phyloP scores from a whole-genome alignment of 2,329 filamentous ascomycete genomes.

The Colletotrichum liriopes region DNA sequence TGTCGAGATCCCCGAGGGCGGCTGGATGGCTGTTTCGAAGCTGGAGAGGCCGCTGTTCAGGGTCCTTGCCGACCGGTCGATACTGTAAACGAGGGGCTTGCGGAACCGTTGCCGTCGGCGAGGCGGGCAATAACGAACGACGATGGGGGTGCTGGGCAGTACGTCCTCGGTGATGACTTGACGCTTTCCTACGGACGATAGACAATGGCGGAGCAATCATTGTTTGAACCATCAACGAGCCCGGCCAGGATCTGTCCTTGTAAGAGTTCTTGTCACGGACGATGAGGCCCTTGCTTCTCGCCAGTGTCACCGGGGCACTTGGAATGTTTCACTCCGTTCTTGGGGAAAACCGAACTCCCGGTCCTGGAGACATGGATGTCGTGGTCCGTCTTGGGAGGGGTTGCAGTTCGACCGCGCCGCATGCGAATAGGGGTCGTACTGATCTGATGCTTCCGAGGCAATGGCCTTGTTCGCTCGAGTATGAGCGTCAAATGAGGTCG shows the following conservation, averaged over 20 bases:
- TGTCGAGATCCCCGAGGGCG: constrained; percentile 78
- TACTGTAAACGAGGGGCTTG: constrained; percentile 14
- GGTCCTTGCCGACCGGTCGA: constrained; percentile 58
- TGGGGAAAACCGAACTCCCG: not conserved
- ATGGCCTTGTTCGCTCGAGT: not conserved
- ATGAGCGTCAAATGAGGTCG: not conserved
- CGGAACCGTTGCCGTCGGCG: not conserved
- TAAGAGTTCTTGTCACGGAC: not conserved
- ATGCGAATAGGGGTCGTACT: not conserved
- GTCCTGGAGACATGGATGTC: not conserved
- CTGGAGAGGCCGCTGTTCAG: constrained; percentile 59
- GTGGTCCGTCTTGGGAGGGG: not conserved
- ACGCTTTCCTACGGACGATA: not conserved
- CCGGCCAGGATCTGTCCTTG: not conserved
- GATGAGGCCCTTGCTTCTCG: not conserved
- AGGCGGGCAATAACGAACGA: not conserved
- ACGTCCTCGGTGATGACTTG: not conserved
- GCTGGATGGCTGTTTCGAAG: constrained; percentile 78
- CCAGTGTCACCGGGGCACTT: not conserved
- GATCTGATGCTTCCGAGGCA: not conserved
- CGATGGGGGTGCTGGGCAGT: not conserved
- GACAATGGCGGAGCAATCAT: not conserved
- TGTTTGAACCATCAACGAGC: not conserved
- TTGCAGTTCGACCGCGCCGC: not conserved
- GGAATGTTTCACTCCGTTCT: not conserved